Evolutionary conservation across 2,329 filamentous ascomycete species (phyloP), one percentile per base, ranked within the genome.

Genomic region (Sporothrix phasma): DNA sequence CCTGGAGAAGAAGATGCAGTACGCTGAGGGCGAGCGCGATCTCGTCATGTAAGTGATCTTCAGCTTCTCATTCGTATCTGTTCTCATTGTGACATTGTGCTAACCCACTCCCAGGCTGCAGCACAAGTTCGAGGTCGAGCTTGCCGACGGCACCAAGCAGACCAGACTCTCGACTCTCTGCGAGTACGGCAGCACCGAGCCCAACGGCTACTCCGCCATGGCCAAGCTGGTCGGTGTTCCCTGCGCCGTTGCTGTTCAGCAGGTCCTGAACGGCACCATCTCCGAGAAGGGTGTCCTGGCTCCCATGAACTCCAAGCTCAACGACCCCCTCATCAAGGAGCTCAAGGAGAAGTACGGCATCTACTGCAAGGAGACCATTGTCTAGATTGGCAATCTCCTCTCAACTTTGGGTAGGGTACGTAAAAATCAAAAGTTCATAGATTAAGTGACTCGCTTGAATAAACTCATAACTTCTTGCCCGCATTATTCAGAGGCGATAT

Each of bases 1-100:
- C 3, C 84, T 96, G 34, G 91, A 96, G 81, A 79, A 89, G 81
- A 96, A 95, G 85, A 95, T 96, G 90, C 84, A 89, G 76, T 96
- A 88, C 76, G 88, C 84, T 72, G 80, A 88, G 70, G 88, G 83
- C 66, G 91, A 96, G 84, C 87, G 92, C 66, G 92, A 96, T 76
- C 80, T 95, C 69, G 89, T 94, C 68, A 84, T 89, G 78, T 68
- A 59, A 22, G 49, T 58, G 24, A 37, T 13, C 10, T 37, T 2
- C 34, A 24, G 15, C 26, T 3, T 15, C 2, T 29, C 22, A 29
- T 49, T 8, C 43, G 10, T 3, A 5, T 10, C 46, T 22, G 29
- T 26, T 2, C 19, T 3, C 5, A 10, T 10, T 10, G n/a, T n/a
- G n/a, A 46, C 46, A 5, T 19, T n/a, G 2, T 17, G 13, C 60